phyloP scores from a whole-genome alignment of 1,139 yeast species.

The Yamadazyma spencermartinsiae region DNA sequence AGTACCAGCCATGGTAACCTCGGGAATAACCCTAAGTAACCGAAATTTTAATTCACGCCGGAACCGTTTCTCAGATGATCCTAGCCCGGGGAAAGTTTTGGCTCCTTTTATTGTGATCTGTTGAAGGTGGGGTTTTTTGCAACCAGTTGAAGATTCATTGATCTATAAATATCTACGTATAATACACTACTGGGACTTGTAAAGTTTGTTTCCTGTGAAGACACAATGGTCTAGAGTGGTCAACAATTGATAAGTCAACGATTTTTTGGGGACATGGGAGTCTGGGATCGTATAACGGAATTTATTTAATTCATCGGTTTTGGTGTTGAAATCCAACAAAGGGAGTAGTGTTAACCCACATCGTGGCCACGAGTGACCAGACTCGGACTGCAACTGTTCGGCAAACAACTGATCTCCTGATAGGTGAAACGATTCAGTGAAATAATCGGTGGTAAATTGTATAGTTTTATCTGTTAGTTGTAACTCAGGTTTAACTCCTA shows the following conservation, averaged over 20 bases:
- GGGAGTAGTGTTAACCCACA: slow-evolving; percentile 42
- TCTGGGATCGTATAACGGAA: slow-evolving; percentile 28
- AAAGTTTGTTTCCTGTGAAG: slow-evolving; percentile 32
- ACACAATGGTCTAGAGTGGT: slow-evolving; percentile 29
- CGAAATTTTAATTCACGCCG: no score
- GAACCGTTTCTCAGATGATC: no score
- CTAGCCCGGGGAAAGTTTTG: no score
- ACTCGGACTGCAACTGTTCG: slow-evolving; percentile 24
- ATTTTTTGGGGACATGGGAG: slow-evolving; percentile 13
- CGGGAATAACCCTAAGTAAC: not conserved
- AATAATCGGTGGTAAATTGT: slow-evolving; percentile 9
- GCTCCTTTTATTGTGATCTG: no score
- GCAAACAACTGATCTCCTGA: slow-evolving; percentile 16
- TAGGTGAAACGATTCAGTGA: slow-evolving; percentile 15
- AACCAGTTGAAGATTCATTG: no score
- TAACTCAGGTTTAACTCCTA: not conserved
- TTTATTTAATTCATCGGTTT: slow-evolving; percentile 33
- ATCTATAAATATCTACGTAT: no score
- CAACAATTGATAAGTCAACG: slow-evolving; percentile 19
- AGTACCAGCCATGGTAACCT: not conserved
- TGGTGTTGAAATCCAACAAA: slow-evolving; percentile 33
- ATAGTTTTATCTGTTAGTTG: not conserved
- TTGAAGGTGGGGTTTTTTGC: not conserved
- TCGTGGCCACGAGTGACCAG: slow-evolving; percentile 39
- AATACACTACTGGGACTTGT: not conserved